Evolutionary conservation across 1,284 basidiomycete genomes (phyloP).

Genomic region (Anthracocystis panici-leucophaei): DNA sequence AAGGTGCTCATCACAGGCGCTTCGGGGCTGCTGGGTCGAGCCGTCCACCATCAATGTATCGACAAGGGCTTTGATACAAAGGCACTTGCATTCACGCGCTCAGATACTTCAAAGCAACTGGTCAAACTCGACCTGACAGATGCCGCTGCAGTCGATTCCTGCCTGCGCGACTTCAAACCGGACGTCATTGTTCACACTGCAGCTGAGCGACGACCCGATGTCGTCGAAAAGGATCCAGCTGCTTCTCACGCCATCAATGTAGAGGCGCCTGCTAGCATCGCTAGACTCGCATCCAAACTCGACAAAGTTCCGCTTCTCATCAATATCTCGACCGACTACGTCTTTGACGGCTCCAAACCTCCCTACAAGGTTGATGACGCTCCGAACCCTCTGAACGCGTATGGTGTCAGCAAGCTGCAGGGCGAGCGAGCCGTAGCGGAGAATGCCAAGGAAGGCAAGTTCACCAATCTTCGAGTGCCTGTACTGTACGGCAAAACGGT

Average conservation of each 20-base stretch:
- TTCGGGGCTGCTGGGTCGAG: conserved; percentile 73
- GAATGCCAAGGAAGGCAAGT: conserved; percentile 49
- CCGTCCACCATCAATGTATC: conserved; percentile 63
- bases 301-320: conserved; percentile 66
- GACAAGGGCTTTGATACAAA: conserved; percentile 39
- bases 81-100: conserved; percentile 71
- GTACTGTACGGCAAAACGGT: conserved; percentile 62
- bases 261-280: conserved; percentile 71
- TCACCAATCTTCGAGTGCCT: conserved; percentile 71
- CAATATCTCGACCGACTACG: conserved; percentile 72
- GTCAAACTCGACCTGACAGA: conserved; percentile 72
- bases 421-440: conserved; percentile 68
- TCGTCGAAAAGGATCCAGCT: conserved; percentile 70
- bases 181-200: conserved; percentile 73
- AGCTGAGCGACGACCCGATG: conserved; percentile 71
- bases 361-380: conserved; percentile 71
- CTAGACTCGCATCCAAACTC: conserved; percentile 52
- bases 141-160: conserved; percentile 68
- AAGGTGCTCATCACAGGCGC: conserved; percentile 71
- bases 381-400: conserved; percentile 72
- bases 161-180: conserved; percentile 69
- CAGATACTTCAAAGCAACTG: conserved; percentile 68
- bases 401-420: conserved; percentile 69
- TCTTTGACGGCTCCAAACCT: conserved; percentile 69
- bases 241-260: conserved; percentile 72